Percentiles rank a stretch among this genome's conserved stretches.
phyloP scores from a whole-genome alignment of 305 asterid genomes.

The Fraxinus dipetala region DNA sequence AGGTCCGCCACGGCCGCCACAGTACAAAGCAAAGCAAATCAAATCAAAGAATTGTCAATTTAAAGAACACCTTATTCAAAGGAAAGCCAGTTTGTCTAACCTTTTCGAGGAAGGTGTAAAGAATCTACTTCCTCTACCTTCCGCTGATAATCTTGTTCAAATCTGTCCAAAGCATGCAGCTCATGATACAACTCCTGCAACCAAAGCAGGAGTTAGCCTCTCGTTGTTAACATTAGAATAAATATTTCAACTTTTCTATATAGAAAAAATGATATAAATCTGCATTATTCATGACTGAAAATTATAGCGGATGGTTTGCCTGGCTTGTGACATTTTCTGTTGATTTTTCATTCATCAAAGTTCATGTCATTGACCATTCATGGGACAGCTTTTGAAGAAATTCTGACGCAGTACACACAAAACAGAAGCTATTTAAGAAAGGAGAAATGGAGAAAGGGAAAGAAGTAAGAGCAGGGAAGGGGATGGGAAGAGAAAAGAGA shows the following conservation, averaged over 20 bases:
- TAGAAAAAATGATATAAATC: neutral
- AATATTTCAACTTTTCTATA: conserved; percentile 12
- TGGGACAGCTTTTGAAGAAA: neutral
- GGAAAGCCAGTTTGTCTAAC: conserved; percentile 35
- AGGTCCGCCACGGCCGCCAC: neutral
- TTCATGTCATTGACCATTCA: conserved; percentile 12
- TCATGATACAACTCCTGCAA: conserved; percentile 95
- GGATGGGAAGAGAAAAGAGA: neutral
- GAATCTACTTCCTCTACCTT: conserved; percentile 92
- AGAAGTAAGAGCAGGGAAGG: neutral
- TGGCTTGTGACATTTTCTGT: neutral
- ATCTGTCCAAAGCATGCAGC: conserved; percentile 84
- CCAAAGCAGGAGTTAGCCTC: conserved; percentile 23
- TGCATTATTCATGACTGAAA: neutral
- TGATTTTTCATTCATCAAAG: neutral
- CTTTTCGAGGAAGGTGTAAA: conserved; percentile 87
- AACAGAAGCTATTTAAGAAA: neutral
- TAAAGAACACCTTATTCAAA: conserved; percentile 8
- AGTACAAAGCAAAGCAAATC: neutral
- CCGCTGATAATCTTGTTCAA: conserved; percentile 82
- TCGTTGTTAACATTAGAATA: conserved; percentile 8
- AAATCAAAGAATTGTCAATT: neutral
- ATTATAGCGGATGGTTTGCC: neutral
- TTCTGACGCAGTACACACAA: neutral
- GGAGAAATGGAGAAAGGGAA: neutral